These are phyloP conservation scores for Vaucheria bursata DNA, from an alignment of 352 stramenopile genomes.

Conservation along the genomic window DNA sequence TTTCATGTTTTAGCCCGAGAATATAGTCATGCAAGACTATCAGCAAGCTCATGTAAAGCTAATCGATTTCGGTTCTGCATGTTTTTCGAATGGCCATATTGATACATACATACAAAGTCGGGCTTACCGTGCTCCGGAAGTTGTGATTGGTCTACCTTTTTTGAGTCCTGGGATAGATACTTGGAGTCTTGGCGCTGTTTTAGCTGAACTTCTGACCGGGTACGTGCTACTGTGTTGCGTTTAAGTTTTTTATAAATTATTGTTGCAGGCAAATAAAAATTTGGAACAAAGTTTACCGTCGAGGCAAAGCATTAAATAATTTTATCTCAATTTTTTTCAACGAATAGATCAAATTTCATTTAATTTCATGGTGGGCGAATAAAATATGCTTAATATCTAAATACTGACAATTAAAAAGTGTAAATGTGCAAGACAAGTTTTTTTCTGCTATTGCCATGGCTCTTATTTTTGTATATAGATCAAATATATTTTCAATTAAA, in stretches of 20 bases:
- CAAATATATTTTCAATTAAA: too few species aligned
- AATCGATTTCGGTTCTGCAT: slow-evolving; percentile 82
- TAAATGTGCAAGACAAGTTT: too few species aligned
- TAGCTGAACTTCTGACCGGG: slow-evolving; percentile 52
- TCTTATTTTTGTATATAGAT: too few species aligned
- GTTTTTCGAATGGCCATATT: slow-evolving; percentile 71
- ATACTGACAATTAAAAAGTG: not conserved
- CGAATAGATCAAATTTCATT: too few species aligned
- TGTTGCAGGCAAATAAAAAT: not conserved
- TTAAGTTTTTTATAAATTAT: not conserved
- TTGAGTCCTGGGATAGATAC: slow-evolving; percentile 1
- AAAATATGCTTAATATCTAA: not conserved
- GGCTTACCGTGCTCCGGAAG: slow-evolving; percentile 69
- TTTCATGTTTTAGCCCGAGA: slow-evolving; percentile 66
- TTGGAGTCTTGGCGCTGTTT: slow-evolving; percentile 46
- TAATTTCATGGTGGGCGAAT: too few species aligned
- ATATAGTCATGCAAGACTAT: slow-evolving; percentile 63
- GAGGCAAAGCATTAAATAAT: too few species aligned
- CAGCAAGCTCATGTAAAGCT: slow-evolving; percentile 58
- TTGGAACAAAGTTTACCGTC: too few species aligned
- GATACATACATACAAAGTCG: slow-evolving; percentile 58
- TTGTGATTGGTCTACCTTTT: slow-evolving; percentile 76
- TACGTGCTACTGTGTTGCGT: not conserved
- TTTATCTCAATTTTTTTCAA: too few species aligned
- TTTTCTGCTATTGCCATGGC: too few species aligned